Evolutionary conservation across 768 basidiomycete species (phyloP).

Genomic region (Boletus tomentosulus): DNA sequence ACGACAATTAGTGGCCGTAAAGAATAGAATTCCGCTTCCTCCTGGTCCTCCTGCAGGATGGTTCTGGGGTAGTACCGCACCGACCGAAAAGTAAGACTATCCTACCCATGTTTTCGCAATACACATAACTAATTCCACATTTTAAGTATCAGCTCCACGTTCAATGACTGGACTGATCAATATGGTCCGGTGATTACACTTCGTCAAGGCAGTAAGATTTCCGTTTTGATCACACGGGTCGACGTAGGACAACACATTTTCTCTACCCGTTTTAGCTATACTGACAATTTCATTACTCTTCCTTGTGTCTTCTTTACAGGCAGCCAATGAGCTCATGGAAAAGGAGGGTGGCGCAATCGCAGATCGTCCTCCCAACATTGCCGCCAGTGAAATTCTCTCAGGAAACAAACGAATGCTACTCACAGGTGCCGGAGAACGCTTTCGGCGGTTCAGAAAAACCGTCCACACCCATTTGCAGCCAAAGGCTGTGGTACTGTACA

Average conservation of each 20-base stretch:
- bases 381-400: constrained; percentile 51
- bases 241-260: constrained; percentile 9
- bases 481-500: constrained; percentile 42
- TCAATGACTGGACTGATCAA: constrained; percentile 49
- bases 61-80: not conserved
- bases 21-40: not conserved
- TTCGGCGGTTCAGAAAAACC: constrained; percentile 53
- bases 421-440: constrained; percentile 46
- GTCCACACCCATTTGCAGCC: constrained; percentile 52
- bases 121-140: not conserved
- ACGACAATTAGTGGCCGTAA: not conserved
- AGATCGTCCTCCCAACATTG: constrained; percentile 49
- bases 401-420: constrained; percentile 52
- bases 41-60: not conserved
- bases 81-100: not conserved
- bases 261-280: not conserved
- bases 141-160: constrained; percentile 23
- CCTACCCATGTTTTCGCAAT: not conserved
- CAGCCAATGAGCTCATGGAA: constrained; percentile 60
- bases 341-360: constrained; percentile 49
- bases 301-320: constrained; percentile 26
- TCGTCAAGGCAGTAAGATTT: constrained; percentile 38
- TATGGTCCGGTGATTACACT: constrained; percentile 60
- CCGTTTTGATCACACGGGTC: constrained; percentile 18
- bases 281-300: too few species aligned